Base-by-base conservation (phyloP, 129 eudicot species). In the Escallonia rubra region DNA sequence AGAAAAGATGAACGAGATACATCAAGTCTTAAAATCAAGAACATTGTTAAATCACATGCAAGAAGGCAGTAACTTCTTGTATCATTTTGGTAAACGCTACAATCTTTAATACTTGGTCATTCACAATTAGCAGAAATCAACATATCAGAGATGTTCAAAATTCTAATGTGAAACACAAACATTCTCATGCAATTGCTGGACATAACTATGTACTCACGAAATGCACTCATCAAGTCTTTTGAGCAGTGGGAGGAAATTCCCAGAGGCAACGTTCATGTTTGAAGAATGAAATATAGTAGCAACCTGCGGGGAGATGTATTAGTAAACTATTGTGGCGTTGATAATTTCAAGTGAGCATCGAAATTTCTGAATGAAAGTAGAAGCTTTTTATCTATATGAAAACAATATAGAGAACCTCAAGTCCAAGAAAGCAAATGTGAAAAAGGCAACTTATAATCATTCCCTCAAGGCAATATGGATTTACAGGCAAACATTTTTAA, bases 191-290 rank as follows among this genome's bases (percentile, higher is more conserved):
- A 54, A 48, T 42, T 6, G 16, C 38, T 72, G 55, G 64, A 56
- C 38, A 3, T 13, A 14, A n/a, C 14, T 57, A 50, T 38, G 52
- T 59, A 84, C 99, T 84, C 80, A 93, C 99, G 90, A 79, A 73
- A 93, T 93, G 88, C 93, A 82, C 43, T 89, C 99, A 47, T 93
- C 99, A 67, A 93, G 90, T 64, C 92, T 85, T 56, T 93, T 86
- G 58, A 93, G 95, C 66, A 84, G 79, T 46, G 95, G 90, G 50
- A 93, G 93, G 69, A 93, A 93, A 70, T 86, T 84, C 61, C 69
- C 92, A 60, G 81, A 81, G 56, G 83, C 82, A 65, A 89, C 96
- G 11, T 71, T 93, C 87, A 89, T 86, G 81, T 76, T 84, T 56
- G 96, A 85, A 78, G 99, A 84, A 74, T 93, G 79, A 73, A 93